Base-by-base conservation (phyloP, 1,139 yeast species). In the Sugiyamaella xylanicola region DNA sequence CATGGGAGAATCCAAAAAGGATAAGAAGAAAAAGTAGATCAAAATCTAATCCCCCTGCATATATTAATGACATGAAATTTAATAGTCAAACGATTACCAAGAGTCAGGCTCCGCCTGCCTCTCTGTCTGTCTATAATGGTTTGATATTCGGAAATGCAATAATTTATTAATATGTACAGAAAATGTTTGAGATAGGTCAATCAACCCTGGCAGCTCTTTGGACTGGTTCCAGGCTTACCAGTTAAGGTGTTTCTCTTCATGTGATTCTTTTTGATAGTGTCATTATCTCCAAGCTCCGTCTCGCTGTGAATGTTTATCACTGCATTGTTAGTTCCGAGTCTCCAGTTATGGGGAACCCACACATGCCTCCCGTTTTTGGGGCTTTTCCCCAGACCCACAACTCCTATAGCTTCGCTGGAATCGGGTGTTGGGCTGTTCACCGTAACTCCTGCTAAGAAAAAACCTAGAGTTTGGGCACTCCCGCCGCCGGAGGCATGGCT, bases 271-370 rank as follows among this genome's bases (percentile, higher is more conserved):
- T 79, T 80, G 56, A 83, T 73, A 46, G 77, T 73, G 17, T 84
- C 96, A 69, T 93, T 93, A 68, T 91, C 97, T 13, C 98, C 98
- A 53, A 92, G 77, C 71, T 93, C 98, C 0, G 95, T 88, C 52
- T 86, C 82, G 53, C 82, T 75, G 68, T 90, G 97, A 64, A 93
- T 85, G 61, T 86, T 85, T 65, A 91, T 75, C 56, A 74, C 70
- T 68, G 13, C n/a, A 8, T 32, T 13, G 37, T 32, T 32, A 32
- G 37, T 32, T 25, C 29, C 9, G 29, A 9, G 9, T n/a, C 15
- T n/a, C n/a, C n/a, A n/a, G n/a, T n/a, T n/a, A n/a, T n/a, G n/a
- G n/a, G n/a, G n/a, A n/a, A n/a, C n/a, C n/a, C n/a, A n/a, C n/a
- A n/a, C n/a, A n/a, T n/a, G n/a, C n/a, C n/a, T n/a, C n/a, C n/a